Evolutionary conservation across 2,329 filamentous ascomycete genomes (phyloP).

Genomic region (Pseudohalonectria lignicola): DNA sequence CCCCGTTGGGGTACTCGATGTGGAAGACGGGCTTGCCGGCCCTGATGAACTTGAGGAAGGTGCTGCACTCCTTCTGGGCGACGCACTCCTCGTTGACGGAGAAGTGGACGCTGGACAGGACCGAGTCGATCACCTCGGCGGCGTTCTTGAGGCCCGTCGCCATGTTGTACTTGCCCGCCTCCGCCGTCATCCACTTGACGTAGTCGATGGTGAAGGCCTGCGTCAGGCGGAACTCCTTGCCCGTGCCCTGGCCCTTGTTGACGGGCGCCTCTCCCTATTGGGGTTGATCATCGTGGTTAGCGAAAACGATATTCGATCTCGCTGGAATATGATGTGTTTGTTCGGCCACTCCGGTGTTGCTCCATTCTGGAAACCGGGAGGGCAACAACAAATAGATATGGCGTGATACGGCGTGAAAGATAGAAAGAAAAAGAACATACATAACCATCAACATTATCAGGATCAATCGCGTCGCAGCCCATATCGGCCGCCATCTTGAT

Average conservation of each 20-base stretch:
- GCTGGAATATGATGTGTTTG: no score
- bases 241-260: constrained; percentile 52
- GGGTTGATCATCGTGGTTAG: no score
- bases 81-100: constrained; percentile 62
- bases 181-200: constrained; percentile 46
- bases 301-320: no score
- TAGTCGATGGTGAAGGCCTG: constrained; percentile 44
- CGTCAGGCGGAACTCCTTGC: constrained; percentile 30
- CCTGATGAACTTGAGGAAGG: constrained; percentile 45
- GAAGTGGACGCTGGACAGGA: constrained; percentile 45
- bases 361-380: no score
- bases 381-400: no score
- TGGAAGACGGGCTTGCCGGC: constrained; percentile 60
- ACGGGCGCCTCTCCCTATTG: constrained; percentile 11
- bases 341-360: no score
- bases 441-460: constrained; percentile 61
- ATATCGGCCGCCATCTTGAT: constrained; percentile 48
- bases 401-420: background rate
- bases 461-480: constrained; percentile 59
- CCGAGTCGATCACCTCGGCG: constrained; percentile 40
- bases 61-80: constrained; percentile 46
- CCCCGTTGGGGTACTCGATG: constrained; percentile 56
- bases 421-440: background rate
- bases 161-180: constrained; percentile 42
- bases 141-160: constrained; percentile 61